Evolutionary conservation across 1,284 basidiomycete genomes (phyloP).

Genomic region (Sporisorium exsertum): DNA sequence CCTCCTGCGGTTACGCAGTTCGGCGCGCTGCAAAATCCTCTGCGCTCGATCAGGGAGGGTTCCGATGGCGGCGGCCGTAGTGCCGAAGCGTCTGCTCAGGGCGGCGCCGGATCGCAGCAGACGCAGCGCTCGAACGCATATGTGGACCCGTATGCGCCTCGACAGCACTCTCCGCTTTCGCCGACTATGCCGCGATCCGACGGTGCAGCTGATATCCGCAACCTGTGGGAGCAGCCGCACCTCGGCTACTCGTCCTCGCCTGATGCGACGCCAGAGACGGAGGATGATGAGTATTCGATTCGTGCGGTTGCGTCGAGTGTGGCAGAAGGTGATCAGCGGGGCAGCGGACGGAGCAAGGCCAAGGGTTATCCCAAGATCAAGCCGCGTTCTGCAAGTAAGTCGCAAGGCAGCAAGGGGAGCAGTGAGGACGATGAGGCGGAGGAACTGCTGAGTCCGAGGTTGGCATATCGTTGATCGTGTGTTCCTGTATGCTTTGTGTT

Average conservation of each 20-base stretch:
- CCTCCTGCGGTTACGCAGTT: conserved; percentile 20
- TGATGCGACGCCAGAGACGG: conserved; percentile 25
- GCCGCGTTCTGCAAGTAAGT: conserved; percentile 25
- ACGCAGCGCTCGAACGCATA: conserved; percentile 24
- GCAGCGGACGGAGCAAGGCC: conserved; percentile 16
- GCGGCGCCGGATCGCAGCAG: conserved; percentile 1
- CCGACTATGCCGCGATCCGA: conserved; percentile 29
- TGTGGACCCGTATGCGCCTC: conserved; percentile 43
- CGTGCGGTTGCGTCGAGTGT: conserved; percentile 30
- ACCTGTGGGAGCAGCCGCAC: conserved; percentile 37
- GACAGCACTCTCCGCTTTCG: conserved; percentile 30
- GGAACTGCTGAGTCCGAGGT: conserved; percentile 43
- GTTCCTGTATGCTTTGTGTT: neutral
- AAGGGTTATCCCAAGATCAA: conserved; percentile 42
- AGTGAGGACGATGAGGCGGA: conserved; percentile 44
- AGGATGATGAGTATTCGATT: conserved; percentile 40
- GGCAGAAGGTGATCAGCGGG: conserved; percentile 1
- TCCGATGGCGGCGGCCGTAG: conserved; percentile 37
- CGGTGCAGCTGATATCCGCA: conserved; percentile 20
- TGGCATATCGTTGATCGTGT: conserved; percentile 16
- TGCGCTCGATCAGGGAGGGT: conserved; percentile 38
- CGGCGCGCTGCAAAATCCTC: conserved; percentile 11
- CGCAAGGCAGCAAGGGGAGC: conserved; percentile 7
- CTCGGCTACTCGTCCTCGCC: conserved; percentile 29
- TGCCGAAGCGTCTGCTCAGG: conserved; percentile 11